Conservation (phyloP, 2,329 filamentous ascomycete species). For the Colletotrichum horii region DNA sequence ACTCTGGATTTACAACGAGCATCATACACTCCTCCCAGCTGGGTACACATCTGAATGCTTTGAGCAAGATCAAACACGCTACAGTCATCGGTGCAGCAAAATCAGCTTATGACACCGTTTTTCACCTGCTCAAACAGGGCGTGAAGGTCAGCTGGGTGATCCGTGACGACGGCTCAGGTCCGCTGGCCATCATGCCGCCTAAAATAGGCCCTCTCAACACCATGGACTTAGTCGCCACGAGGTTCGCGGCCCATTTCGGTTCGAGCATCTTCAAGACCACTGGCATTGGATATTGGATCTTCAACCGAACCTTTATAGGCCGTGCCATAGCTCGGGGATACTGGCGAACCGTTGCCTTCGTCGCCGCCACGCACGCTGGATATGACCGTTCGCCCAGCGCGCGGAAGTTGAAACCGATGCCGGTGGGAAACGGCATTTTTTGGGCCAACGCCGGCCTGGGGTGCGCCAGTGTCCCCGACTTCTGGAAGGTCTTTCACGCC, state of each 20-base stretch:
- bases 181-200: constrained; percentile 33
- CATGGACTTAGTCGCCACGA: constrained; percentile 31
- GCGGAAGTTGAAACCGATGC: background rate
- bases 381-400: constrained; percentile 18
- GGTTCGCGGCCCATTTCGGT: constrained; percentile 28
- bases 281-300: constrained; percentile 27
- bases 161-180: constrained; percentile 32
- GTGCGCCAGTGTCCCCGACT: constrained; percentile 33
- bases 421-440: constrained; percentile 27
- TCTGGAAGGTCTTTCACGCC: constrained; percentile 35
- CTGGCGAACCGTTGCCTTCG: constrained; percentile 24
- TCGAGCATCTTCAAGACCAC: constrained; percentile 33
- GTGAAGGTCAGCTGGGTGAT: constrained; percentile 38
- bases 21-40: constrained; percentile 33
- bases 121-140: constrained; percentile 30
- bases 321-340: constrained; percentile 15
- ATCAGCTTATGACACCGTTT: constrained; percentile 38
- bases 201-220: constrained; percentile 30
- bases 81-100: constrained; percentile 37
- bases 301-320: constrained; percentile 29
- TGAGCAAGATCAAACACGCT: constrained; percentile 1
- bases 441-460: constrained; percentile 37
- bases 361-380: constrained; percentile 27
- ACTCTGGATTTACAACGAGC: constrained; percentile 23
- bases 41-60: constrained; percentile 8